A percentile compares a stretch with the other conserved stretches of the same genome.
These are phyloP conservation scores for Corchorus olitorius DNA, from an alignment of 345 rosid species.

Conservation along the genomic window DNA sequence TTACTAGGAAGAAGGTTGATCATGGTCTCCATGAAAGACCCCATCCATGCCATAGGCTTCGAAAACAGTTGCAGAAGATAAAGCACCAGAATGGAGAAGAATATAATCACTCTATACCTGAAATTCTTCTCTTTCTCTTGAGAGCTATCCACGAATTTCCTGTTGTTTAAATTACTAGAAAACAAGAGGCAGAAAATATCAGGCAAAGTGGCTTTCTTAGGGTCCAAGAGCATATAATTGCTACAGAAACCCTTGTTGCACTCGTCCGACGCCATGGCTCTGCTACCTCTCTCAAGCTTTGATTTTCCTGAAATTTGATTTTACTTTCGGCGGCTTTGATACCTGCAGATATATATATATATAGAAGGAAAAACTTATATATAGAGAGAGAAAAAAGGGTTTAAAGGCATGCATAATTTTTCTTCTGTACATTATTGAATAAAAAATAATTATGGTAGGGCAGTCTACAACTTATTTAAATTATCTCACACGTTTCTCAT, in stretches of 20 bases:
- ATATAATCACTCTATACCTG: constrained; percentile 54
- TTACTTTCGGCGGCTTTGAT: too few species aligned
- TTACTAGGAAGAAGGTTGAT: constrained; percentile 56
- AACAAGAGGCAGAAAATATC: constrained; percentile 53
- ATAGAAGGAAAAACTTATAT: too few species aligned
- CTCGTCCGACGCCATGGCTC: constrained; percentile 22
- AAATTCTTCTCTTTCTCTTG: constrained; percentile 37
- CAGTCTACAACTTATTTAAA: too few species aligned
- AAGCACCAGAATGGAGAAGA: constrained; percentile 50
- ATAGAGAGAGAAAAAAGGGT: too few species aligned
- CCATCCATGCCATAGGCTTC: constrained; percentile 42
- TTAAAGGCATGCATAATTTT: too few species aligned
- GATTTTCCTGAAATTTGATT: too few species aligned
- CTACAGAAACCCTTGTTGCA: constrained; percentile 39
- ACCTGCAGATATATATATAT: too few species aligned
- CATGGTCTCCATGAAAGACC: constrained; percentile 41
- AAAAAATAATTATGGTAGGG: too few species aligned
- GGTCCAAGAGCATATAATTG: constrained; percentile 54
- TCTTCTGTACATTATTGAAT: too few species aligned
- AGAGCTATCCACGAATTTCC: constrained; percentile 50
- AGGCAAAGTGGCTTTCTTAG: constrained; percentile 44
- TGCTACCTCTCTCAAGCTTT: neutral
- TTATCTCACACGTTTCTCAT: too few species aligned
- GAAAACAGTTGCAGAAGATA: constrained; percentile 41
- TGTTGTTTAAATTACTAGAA: constrained; percentile 38